A percentile compares a stretch with the other conserved stretches of the same genome.
Conservation (phyloP, 164 flowering plant species). For the Protea cynaroides region DNA sequence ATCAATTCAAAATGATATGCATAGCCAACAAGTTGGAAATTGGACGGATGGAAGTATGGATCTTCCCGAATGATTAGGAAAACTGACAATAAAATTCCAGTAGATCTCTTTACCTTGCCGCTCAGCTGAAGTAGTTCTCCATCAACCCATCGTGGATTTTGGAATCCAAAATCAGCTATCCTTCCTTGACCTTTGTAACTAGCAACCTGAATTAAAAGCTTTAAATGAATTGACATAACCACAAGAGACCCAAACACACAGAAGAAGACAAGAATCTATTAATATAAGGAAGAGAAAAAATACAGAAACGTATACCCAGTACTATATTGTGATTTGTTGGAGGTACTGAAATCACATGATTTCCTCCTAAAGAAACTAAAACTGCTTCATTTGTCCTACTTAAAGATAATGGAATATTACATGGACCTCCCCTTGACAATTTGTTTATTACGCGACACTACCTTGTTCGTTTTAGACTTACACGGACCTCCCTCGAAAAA, state of each 20-base stretch:
- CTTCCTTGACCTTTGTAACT: conserved; percentile 96
- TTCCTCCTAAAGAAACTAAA: too few relatives aligned
- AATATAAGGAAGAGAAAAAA: too few relatives aligned
- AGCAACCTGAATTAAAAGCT: conserved; percentile 46
- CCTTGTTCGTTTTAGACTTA: too few relatives aligned
- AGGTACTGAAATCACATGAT: not conserved
- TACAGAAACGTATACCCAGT: too few relatives aligned
- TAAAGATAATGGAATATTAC: too few relatives aligned
- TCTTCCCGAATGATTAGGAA: too few relatives aligned
- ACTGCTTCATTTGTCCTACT: too few relatives aligned
- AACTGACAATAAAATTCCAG: not conserved
- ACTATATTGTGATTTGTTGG: not conserved
- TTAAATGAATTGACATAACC: conserved; percentile 1
- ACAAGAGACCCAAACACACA: not conserved
- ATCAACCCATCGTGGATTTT: conserved; percentile 82
- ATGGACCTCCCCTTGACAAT: too few relatives aligned
- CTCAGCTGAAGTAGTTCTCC: conserved; percentile 92
- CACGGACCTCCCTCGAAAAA: too few relatives aligned
- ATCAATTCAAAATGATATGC: too few relatives aligned
- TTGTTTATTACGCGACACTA: too few relatives aligned
- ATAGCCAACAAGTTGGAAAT: not conserved
- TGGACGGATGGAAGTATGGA: not conserved
- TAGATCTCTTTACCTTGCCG: conserved; percentile 65
- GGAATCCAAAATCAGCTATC: conserved; percentile 80
- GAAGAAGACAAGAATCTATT: too few relatives aligned